Conservation (phyloP, 2,329 filamentous ascomycete species). For the Pseudodiploospora longispora region DNA sequence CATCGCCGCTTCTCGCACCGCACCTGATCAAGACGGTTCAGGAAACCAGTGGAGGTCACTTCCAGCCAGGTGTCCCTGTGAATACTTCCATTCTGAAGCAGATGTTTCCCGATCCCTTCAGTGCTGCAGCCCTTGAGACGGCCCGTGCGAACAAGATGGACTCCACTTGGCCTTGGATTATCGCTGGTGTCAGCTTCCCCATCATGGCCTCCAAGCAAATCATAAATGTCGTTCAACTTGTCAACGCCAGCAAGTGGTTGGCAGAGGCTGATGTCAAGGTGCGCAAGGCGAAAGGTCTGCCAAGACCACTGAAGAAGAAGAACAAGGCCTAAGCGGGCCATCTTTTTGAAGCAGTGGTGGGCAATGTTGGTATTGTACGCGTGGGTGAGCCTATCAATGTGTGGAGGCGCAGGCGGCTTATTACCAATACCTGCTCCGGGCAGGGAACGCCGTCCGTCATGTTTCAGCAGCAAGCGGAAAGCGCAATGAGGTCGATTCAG, state of each 20-base stretch:
- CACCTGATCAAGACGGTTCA: constrained; percentile 63
- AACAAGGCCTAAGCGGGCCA: constrained; percentile 19
- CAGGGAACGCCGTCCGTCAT: too few species aligned
- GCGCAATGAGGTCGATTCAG: too few species aligned
- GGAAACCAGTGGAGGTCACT: constrained; percentile 40
- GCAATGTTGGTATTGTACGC: too few species aligned
- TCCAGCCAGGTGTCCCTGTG: constrained; percentile 61
- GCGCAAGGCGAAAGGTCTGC: constrained; percentile 46
- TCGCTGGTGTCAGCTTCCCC: constrained; percentile 72
- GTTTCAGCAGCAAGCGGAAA: too few species aligned
- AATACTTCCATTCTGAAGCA: constrained; percentile 61
- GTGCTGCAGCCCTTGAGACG: constrained; percentile 83
- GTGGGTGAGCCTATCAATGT: too few species aligned
- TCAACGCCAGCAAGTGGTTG: constrained; percentile 87
- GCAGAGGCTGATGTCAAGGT: constrained; percentile 78
- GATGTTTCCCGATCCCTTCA: constrained; percentile 83
- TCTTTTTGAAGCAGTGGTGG: too few species aligned
- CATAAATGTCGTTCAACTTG: constrained; percentile 88
- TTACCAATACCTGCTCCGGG: too few species aligned
- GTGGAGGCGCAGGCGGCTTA: too few species aligned
- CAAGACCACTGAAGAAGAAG: constrained; percentile 32
- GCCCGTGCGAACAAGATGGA: constrained; percentile 92
- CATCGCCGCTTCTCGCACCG: constrained; percentile 79
- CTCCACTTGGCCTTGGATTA: constrained; percentile 57
- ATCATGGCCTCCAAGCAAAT: constrained; percentile 88